These are phyloP conservation scores for Russula compacta DNA, from an alignment of 768 basidiomycete genomes.

Conservation along the genomic window DNA sequence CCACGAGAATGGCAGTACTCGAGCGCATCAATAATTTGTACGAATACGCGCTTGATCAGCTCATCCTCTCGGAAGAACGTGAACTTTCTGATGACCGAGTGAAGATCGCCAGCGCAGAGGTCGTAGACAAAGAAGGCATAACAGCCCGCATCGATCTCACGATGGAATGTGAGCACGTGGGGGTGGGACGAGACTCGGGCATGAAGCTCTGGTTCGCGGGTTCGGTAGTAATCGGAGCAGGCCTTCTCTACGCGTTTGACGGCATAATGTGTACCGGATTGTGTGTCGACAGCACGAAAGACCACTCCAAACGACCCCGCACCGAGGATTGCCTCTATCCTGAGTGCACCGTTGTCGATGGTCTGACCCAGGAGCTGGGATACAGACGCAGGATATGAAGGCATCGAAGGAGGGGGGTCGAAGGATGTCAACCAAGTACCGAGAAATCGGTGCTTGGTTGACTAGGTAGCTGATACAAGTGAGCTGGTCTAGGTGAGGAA, in stretches of 20 bases:
- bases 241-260: conserved; percentile 80
- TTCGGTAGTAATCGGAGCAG: conserved; percentile 16
- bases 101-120: conserved; percentile 7
- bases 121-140: conserved; percentile 35
- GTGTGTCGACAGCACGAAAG: conserved; percentile 66
- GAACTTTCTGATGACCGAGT: not conserved
- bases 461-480: not conserved
- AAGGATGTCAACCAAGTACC: not conserved
- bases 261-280: conserved; percentile 41
- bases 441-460: not conserved
- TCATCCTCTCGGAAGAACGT: conserved; percentile 8
- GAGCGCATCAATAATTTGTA: conserved; percentile 10
- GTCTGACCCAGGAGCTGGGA: conserved; percentile 2
- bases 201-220: conserved; percentile 68
- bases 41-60: conserved; percentile 5
- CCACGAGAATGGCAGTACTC: conserved; percentile 9
- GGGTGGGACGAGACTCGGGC: conserved; percentile 66
- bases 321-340: conserved; percentile 79
- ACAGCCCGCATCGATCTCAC: conserved; percentile 69
- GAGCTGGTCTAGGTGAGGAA: not conserved
- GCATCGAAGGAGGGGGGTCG: not conserved
- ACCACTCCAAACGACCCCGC: conserved; percentile 95
- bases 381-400: not conserved
- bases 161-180: conserved; percentile 79
- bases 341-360: conserved; percentile 72